Percentiles rank a stretch among this genome's conserved stretches.
Conservation (phyloP, 139 green algal species). For the Trebouxia sp. region DNA sequence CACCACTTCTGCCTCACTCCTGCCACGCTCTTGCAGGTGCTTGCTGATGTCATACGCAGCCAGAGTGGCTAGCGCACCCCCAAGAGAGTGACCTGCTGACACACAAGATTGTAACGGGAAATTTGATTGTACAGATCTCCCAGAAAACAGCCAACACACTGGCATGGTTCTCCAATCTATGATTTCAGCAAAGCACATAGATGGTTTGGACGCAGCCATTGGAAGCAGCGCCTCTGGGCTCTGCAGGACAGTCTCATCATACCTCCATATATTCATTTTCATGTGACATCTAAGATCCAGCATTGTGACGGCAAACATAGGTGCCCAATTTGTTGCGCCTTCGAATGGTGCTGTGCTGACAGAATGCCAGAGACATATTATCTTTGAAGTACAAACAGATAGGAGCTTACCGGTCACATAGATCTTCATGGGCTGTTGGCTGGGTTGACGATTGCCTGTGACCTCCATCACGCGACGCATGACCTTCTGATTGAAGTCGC, state of each 20-base stretch:
- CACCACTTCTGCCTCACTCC: not conserved
- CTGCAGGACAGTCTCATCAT: too few relatives aligned
- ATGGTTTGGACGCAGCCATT: too few relatives aligned
- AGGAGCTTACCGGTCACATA: slow-evolving; percentile 12
- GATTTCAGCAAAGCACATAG: too few relatives aligned
- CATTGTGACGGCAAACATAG: too few relatives aligned
- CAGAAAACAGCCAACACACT: too few relatives aligned
- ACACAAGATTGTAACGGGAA: not conserved
- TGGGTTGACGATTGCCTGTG: not conserved
- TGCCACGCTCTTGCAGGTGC: not conserved
- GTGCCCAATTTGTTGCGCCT: too few relatives aligned
- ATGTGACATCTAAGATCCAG: too few relatives aligned
- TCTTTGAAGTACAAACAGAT: not conserved
- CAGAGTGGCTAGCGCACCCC: slow-evolving; percentile 51
- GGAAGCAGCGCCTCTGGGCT: too few relatives aligned
- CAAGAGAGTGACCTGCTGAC: slow-evolving; percentile 48
- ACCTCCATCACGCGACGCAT: not conserved
- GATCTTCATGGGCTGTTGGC: not conserved
- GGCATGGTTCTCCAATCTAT: too few relatives aligned
- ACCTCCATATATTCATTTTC: too few relatives aligned
- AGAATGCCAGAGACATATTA: not conserved
- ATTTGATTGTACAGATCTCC: not conserved
- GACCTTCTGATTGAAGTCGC: slow-evolving; percentile 26
- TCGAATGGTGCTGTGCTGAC: not conserved
- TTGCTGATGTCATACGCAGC: slow-evolving; percentile 43